Conservation (phyloP, 352 stramenopile species). For the Phytophthora lateralis region DNA sequence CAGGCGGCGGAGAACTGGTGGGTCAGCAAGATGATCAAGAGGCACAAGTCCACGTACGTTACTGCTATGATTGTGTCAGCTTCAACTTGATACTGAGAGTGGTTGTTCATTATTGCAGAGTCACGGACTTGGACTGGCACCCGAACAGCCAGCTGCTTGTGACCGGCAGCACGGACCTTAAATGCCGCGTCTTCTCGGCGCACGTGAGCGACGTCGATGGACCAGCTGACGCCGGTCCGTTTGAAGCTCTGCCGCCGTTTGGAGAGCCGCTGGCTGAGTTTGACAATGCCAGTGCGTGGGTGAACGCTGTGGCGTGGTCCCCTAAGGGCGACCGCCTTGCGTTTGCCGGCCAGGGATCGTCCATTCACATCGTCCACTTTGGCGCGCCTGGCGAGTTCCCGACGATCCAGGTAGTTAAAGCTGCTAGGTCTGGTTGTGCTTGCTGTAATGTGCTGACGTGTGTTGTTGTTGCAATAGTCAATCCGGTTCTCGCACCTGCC, state of each 20-base stretch:
- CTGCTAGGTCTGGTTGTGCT: not conserved
- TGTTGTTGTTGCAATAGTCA: slow-evolving; percentile 50
- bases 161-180: slow-evolving; percentile 92
- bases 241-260: slow-evolving; percentile 77
- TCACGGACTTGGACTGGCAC: slow-evolving; percentile 92
- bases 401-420: slow-evolving; percentile 61
- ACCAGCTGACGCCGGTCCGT: slow-evolving; percentile 68
- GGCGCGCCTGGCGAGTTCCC: slow-evolving; percentile 65
- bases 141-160: slow-evolving; percentile 93
- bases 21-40: slow-evolving; percentile 97
- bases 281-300: slow-evolving; percentile 90
- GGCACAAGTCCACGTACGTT: slow-evolving; percentile 95
- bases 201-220: slow-evolving; percentile 87
- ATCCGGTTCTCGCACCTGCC: slow-evolving; percentile 89
- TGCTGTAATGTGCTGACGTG: not conserved
- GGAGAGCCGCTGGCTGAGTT: slow-evolving; percentile 85
- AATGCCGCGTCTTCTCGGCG: slow-evolving; percentile 93
- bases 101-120: slow-evolving; percentile 36
- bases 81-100: slow-evolving; percentile 13
- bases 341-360: slow-evolving; percentile 92
- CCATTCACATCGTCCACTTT: slow-evolving; percentile 91
- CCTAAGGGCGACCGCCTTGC: slow-evolving; percentile 87
- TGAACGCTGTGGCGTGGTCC: slow-evolving; percentile 93
- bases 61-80: not conserved
- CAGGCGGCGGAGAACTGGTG: slow-evolving; percentile 94